Base-by-base conservation (phyloP, 352 stramenopile genomes). In the Phytophthora kernoviae region DNA sequence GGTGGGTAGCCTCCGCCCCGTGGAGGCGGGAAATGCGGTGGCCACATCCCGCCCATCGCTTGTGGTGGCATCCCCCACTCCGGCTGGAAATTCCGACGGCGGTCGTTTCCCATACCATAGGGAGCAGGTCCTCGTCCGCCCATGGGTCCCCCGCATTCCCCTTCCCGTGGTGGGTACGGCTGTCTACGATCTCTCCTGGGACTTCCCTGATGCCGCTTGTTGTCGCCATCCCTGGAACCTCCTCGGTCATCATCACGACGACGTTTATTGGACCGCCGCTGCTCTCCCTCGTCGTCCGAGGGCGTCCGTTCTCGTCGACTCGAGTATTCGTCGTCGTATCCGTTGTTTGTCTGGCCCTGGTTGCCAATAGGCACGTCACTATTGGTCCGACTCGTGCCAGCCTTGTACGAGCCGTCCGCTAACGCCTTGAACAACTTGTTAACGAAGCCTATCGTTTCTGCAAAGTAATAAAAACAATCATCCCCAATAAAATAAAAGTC, bases 391-490 rank as follows among this genome's bases (percentile, higher is more conserved):
- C 36, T 61, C 10, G 56, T 37, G 9, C 63, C 62, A 14, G 58
- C 43, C 32, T 84, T 83, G 53, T 92, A 95, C 12, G 79, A 77
- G 3, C 80, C 80, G 12, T 73, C 82, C 12, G 79, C 72, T 1
- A 95, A 45, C 24, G 84, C 76, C 30, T 75, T 75, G 58, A 95
- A 94, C 37, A 95, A 62, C 24, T 79, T 83, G 41, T 34, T 67
- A 15, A 95, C 87, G 63, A 95, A 95, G 14, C 68, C 77, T 7
- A 50, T 34, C 30, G 87, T 95, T 58, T 95, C 87, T 93, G 54
- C 4, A 56, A 2, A 15, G 26, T n/a, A 21, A 26, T 15, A 14
- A 55, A n/a, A 14, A n/a, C n/a, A 26, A 30, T 30, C 9, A 21
- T 22, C 39, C 21, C 48, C 33, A 52, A 22, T 26, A 48, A 36